These are phyloP conservation scores for Nicotiana attenuata DNA, from an alignment of 257 asterid genomes.

Conservation along the genomic window DNA sequence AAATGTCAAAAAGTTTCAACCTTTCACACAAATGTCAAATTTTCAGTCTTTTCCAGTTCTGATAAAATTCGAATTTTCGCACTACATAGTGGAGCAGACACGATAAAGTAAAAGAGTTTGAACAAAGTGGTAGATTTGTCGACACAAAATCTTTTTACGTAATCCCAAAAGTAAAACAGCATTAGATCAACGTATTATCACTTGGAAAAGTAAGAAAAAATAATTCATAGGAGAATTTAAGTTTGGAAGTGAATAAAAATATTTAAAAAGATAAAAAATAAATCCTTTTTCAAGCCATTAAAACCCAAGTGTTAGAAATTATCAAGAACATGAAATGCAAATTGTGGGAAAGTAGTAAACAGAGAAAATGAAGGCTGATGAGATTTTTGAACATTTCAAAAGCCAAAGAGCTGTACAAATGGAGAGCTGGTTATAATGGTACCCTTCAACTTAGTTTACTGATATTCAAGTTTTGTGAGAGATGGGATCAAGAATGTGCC, in stretches of 20 bases:
- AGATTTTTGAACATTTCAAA: background rate
- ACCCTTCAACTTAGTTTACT: background rate
- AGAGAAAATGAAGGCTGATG: background rate
- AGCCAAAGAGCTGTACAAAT: background rate
- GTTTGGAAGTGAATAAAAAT: background rate
- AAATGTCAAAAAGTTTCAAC: background rate
- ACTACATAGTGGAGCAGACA: slow-evolving; percentile 23
- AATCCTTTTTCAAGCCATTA: background rate
- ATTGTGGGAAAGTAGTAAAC: background rate
- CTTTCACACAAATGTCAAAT: slow-evolving; percentile 1
- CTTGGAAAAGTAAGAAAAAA: background rate
- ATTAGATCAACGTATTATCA: slow-evolving; percentile 32
- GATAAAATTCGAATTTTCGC: slow-evolving; percentile 28
- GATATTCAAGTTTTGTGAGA: background rate
- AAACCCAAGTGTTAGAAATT: background rate
- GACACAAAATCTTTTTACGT: slow-evolving; percentile 33
- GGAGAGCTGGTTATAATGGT: background rate
- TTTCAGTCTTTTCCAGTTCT: background rate
- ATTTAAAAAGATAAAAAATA: background rate
- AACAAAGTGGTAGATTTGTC: slow-evolving; percentile 29
- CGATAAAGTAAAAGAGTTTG: slow-evolving; percentile 25
- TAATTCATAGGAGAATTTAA: background rate
- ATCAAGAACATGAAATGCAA: background rate
- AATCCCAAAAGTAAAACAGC: slow-evolving; percentile 32
- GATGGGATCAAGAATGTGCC: background rate